phyloP scores from a whole-genome alignment of 352 stramenopile species.

The Sclerospora graminicola region DNA sequence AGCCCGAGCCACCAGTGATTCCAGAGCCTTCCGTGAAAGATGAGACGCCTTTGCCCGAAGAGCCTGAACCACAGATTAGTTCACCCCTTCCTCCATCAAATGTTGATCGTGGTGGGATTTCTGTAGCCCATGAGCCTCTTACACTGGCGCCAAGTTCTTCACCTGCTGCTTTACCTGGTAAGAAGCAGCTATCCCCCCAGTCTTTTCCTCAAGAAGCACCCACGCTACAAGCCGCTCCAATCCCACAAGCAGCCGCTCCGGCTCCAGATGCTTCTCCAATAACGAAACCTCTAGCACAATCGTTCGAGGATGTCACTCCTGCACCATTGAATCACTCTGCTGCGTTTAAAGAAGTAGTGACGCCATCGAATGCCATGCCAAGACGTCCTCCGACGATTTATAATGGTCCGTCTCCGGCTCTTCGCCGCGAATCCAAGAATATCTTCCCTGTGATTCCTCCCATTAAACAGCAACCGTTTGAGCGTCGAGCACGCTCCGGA shows the following conservation, averaged over 20 bases:
- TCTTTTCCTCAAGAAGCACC: constrained; percentile 1
- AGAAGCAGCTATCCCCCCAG: constrained; percentile 6
- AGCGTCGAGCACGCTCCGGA: constrained; percentile 44
- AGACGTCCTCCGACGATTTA: constrained; percentile 25
- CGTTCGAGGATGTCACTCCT: constrained; percentile 11
- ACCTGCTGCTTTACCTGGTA: constrained; percentile 36
- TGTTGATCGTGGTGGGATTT: constrained; percentile 21
- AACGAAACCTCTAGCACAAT: constrained; percentile 2
- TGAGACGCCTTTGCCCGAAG: constrained; percentile 4
- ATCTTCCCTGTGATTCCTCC: constrained; percentile 19
- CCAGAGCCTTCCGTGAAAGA: constrained; percentile 20
- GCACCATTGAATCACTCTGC: constrained; percentile 10
- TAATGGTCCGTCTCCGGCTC: constrained; percentile 21
- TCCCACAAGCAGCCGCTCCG: constrained; percentile 1
- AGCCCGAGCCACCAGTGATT: constrained; percentile 16
- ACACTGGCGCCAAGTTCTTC: constrained; percentile 30
- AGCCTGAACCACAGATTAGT: constrained; percentile 8
- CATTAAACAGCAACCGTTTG: constrained; percentile 18
- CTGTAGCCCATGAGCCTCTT: constrained; percentile 4
- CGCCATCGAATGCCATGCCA: constrained; percentile 7
- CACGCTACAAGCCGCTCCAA: background rate
- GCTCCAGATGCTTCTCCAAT: constrained; percentile 8
- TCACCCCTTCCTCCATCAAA: constrained; percentile 22
- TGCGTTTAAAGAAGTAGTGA: constrained; percentile 8
- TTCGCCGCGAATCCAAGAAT: constrained; percentile 13